These are phyloP conservation scores for Tympanopsis confertula DNA, from an alignment of 2,329 filamentous ascomycete species.

Conservation along the genomic window DNA sequence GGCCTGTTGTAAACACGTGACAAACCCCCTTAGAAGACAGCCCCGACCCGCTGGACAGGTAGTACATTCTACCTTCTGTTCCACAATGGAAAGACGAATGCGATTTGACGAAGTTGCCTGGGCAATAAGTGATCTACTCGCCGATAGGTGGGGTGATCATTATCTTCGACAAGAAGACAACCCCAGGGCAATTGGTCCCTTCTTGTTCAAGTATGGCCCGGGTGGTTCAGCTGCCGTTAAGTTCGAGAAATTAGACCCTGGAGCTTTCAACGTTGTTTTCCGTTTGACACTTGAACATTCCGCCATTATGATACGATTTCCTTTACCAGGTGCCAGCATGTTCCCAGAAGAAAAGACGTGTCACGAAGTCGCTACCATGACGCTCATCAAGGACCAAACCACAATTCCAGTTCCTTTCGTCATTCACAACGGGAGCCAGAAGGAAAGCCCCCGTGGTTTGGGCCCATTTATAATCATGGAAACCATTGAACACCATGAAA, in stretches of 20 bases:
- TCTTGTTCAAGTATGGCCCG: not conserved
- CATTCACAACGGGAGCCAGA: slow-evolving; percentile 7
- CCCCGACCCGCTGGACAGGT: too few species aligned
- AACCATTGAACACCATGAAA: slow-evolving; percentile 11
- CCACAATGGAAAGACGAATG: too few species aligned
- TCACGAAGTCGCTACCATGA: slow-evolving; percentile 13
- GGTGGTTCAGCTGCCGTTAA: not conserved
- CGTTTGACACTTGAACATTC: not conserved
- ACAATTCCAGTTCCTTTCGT: slow-evolving; percentile 11
- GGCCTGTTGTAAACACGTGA: too few species aligned
- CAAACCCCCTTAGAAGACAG: too few species aligned
- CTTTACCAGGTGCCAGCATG: slow-evolving; percentile 2
- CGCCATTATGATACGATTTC: slow-evolving; percentile 5
- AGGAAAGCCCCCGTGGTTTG: slow-evolving; percentile 8
- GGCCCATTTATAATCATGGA: slow-evolving; percentile 22
- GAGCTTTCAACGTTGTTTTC: not conserved
- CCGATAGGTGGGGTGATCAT: not conserved
- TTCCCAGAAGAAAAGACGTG: slow-evolving; percentile 10
- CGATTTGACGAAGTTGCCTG: not conserved
- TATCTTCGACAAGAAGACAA: not conserved
- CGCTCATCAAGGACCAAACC: slow-evolving; percentile 9
- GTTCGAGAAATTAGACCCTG: not conserved
- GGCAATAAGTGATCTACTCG: not conserved
- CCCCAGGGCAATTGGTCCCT: not conserved
- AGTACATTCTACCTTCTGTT: too few species aligned